Percentiles rank a stretch among this genome's conserved stretches.
These are phyloP conservation scores for Hypoxylon fuscum DNA, from an alignment of 495 filamentous ascomycete species.

Conservation along the genomic window DNA sequence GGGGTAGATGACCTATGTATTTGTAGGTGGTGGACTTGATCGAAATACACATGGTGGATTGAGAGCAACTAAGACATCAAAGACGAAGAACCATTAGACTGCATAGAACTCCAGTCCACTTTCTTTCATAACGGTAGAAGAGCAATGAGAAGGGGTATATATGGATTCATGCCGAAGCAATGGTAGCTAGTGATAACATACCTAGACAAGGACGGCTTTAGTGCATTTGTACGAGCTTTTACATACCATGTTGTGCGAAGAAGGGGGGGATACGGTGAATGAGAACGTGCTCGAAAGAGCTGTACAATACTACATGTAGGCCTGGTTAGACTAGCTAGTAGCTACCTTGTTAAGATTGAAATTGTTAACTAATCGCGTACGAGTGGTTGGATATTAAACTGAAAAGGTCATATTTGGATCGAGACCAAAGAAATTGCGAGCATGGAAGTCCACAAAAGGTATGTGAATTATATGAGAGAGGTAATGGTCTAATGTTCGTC, in stretches of 20 bases:
- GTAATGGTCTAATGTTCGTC: too few species aligned
- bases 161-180: constrained; percentile 9
- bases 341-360: too few species aligned
- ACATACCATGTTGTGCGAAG: constrained; percentile 10
- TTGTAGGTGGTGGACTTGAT: constrained; percentile 25
- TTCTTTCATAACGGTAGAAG: constrained; percentile 34
- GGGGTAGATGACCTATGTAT: constrained; percentile 6
- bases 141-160: constrained; percentile 11
- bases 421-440: too few species aligned
- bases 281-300: constrained; percentile 20
- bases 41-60: constrained; percentile 1
- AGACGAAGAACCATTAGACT: constrained; percentile 22
- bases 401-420: too few species aligned
- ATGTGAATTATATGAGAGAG: too few species aligned
- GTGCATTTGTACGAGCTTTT: constrained; percentile 11
- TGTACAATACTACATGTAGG: too few species aligned
- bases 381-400: too few species aligned
- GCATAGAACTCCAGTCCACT: constrained; percentile 18
- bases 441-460: too few species aligned
- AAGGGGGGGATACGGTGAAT: constrained; percentile 10
- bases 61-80: constrained; percentile 38
- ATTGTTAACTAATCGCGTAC: too few species aligned
- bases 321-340: neutral
- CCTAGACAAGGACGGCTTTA: constrained; percentile 1
- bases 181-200: neutral